Percentiles rank a stretch among this genome's conserved stretches.
Evolutionary conservation across 2,329 filamentous ascomycete species (phyloP).

Genomic region (Coleophoma crateriformis): DNA sequence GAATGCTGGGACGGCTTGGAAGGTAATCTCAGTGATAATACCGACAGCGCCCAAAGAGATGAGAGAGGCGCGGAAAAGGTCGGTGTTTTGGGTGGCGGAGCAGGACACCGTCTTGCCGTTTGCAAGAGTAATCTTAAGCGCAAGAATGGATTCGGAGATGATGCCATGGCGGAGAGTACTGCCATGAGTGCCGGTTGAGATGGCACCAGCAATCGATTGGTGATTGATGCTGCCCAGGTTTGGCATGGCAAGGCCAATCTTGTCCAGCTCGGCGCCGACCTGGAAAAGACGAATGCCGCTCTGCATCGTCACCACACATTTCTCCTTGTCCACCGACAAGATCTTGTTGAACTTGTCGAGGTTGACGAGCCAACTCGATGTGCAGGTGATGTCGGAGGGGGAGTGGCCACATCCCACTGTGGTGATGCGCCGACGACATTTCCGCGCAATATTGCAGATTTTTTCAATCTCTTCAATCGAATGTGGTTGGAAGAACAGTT

Average conservation of each 20-base stretch:
- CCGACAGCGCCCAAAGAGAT: slow-evolving; percentile 86
- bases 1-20: slow-evolving; percentile 73
- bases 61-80: slow-evolving; percentile 83
- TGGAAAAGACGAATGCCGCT: slow-evolving; percentile 80
- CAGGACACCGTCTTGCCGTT: slow-evolving; percentile 72
- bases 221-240: slow-evolving; percentile 94
- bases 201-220: slow-evolving; percentile 88
- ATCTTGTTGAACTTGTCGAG: slow-evolving; percentile 77
- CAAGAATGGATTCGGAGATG: slow-evolving; percentile 70
- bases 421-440: slow-evolving; percentile 74
- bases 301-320: slow-evolving; percentile 68
- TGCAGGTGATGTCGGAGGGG: slow-evolving; percentile 86
- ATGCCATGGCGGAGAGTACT: slow-evolving; percentile 80
- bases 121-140: slow-evolving; percentile 74
- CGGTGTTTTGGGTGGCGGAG: slow-evolving; percentile 57
- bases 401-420: slow-evolving; percentile 91
- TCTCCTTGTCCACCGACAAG: slow-evolving; percentile 61
- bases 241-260: slow-evolving; percentile 75
- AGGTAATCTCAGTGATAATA: slow-evolving; percentile 84
- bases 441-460: slow-evolving; percentile 71
- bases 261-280: slow-evolving; percentile 69
- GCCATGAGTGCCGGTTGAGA: slow-evolving; percentile 90
- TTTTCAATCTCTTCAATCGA: slow-evolving; percentile 79
- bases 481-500: slow-evolving; percentile 84
- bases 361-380: slow-evolving; percentile 90